Evolutionary conservation across 345 rosid species (phyloP), one percentile per base, ranked within the genome.

Genomic region (Hibiscus tridactylites): DNA sequence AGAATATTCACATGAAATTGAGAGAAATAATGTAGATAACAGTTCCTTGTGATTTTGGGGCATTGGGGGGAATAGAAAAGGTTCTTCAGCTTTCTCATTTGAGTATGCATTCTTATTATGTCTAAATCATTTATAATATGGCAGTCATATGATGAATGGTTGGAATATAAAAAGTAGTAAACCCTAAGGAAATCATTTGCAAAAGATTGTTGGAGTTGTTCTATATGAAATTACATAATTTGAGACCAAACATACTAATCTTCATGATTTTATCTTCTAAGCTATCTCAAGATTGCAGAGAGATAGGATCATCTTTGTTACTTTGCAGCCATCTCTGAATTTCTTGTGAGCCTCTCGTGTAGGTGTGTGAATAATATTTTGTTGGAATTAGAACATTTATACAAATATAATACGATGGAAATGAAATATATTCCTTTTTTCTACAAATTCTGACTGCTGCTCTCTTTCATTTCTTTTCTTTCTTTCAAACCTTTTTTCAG

Each of bases 361-460:
- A 8, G 1, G 61, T 2, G 46, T 35, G 53, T 1, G 44, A 39
- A 7, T 39, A n/a, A 13, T 37, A 37, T 39, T 39, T 39, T 35
- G 37, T 5, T 35, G 37, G 37, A 35, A 35, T 35, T 35, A 35
- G 37, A 35, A 35, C 37, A 35, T 35, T 35, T 35, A 35, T 4
- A 35, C 35, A 35, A 31, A 35, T 35, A 35, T 35, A 35, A 35
- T 35, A 0, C 37, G 6, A 35, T 35, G 1, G 37, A 7, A 35
- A 35, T 35, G 37, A 35, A 35, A 35, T 35, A 5, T 35, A 76
- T 70, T 71, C 77, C 80, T 68, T 52, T 81, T 59, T 75, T 72
- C 82, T 73, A 77, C 86, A 79, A 77, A 50, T 50, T 80, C 84
- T 72, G 87, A 77, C 82, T 60, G 74, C 46, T 31, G 42, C 81